These are phyloP conservation scores for Solanum hybrid DNA, from an alignment of 305 asterid species.

Conservation along the genomic window DNA sequence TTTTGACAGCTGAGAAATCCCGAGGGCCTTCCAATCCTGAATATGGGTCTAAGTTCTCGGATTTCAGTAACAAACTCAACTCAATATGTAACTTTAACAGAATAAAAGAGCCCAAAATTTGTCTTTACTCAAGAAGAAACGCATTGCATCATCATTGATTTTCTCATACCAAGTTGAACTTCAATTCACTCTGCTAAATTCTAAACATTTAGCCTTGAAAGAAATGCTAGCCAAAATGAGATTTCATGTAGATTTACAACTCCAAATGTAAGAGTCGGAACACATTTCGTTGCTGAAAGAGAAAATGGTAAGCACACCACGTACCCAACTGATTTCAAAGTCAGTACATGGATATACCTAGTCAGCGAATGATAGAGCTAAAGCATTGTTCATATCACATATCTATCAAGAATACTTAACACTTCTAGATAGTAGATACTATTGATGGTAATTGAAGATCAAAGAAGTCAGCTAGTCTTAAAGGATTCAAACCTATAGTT, in stretches of 20 bases:
- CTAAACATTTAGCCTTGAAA: neutral
- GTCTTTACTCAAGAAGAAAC: neutral
- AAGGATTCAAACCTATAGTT: constrained; percentile 43
- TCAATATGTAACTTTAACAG: neutral
- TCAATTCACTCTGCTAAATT: neutral
- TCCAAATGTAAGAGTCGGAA: neutral
- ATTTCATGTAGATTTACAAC: neutral
- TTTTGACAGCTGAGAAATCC: neutral
- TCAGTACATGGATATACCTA: neutral
- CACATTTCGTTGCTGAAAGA: neutral
- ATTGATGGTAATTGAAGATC: neutral
- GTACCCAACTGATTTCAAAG: neutral
- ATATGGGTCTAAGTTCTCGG: neutral
- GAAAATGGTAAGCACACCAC: neutral
- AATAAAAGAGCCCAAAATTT: neutral
- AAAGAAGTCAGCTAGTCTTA: neutral
- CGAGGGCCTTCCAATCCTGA: neutral
- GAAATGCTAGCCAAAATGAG: neutral
- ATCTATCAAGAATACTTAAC: neutral
- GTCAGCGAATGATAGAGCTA: neutral
- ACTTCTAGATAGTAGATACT: neutral
- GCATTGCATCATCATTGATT: neutral
- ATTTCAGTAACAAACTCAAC: neutral
- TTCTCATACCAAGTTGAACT: neutral
- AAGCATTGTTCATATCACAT: neutral